phyloP scores from a whole-genome alignment of 73 alveolate genomes.

The Blepharisma japonicum region DNA sequence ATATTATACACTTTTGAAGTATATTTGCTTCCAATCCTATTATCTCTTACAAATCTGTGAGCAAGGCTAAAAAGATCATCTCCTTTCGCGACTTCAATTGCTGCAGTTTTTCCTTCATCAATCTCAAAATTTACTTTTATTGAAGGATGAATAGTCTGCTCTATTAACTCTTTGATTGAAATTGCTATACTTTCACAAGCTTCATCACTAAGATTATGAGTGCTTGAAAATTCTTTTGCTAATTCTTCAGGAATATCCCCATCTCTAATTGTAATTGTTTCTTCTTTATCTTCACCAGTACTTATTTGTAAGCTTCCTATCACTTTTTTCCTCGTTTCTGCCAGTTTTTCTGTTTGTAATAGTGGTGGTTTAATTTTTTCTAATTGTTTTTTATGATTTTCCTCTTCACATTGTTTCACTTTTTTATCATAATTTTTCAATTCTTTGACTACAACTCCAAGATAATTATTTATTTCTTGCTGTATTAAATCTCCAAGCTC shows the following conservation, averaged over 20 bases:
- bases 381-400: not conserved
- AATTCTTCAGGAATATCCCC: conserved; percentile 12
- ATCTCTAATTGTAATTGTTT: not conserved
- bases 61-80: conserved; percentile 1
- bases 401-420: conserved; percentile 1
- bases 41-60: conserved; percentile 9
- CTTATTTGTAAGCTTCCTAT: not conserved
- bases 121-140: too few species aligned
- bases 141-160: not conserved
- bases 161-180: not conserved
- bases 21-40: not conserved
- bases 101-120: conserved; percentile 3
- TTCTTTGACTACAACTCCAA: not conserved
- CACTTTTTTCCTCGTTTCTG: not conserved
- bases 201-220: not conserved
- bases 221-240: not conserved
- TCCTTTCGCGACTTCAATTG: not conserved
- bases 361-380: conserved; percentile 26
- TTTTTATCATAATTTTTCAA: not conserved
- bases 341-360: conserved; percentile 4
- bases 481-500: not conserved
- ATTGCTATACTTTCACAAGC: not conserved
- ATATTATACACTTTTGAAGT: conserved; percentile 4
- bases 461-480: not conserved
- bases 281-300: not conserved